A percentile compares a stretch with the other conserved stretches of the same genome.
Evolutionary conservation across 768 basidiomycete species (phyloP).

Genomic region (Brasilioporus rufonigricans): DNA sequence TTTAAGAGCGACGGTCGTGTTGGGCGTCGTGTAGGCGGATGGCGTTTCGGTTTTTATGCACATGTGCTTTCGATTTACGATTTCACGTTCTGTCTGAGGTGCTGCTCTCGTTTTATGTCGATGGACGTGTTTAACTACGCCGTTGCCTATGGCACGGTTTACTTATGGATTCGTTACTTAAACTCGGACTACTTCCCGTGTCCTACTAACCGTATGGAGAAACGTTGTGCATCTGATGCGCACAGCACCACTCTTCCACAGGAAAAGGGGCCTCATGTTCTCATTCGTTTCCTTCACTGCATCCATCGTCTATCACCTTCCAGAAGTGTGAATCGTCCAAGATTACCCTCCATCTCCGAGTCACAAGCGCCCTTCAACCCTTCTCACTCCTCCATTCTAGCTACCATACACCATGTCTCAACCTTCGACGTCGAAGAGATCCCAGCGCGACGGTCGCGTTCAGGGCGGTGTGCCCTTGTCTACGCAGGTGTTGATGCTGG

Average conservation of each 20-base stretch:
- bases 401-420: constrained; percentile 3
- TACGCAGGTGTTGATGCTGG: constrained; percentile 19
- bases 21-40: constrained; percentile 63
- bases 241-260: background rate
- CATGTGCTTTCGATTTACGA: constrained; percentile 6
- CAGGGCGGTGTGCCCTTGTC: background rate
- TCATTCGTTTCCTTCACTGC: background rate
- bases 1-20: constrained; percentile 73
- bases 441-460: background rate
- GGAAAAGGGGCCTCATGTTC: background rate
- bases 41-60: background rate
- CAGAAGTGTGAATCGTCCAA: background rate
- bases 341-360: background rate
- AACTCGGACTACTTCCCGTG: no score
- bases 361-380: background rate
- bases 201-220: no score
- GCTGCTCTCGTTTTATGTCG: background rate
- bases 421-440: background rate
- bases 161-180: background rate
- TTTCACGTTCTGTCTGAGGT: background rate
- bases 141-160: no score
- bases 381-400: background rate
- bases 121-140: background rate
- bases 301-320: background rate
- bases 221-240: no score